phyloP scores from a whole-genome alignment of 495 filamentous ascomycete species.

The Penicillium lividum region DNA sequence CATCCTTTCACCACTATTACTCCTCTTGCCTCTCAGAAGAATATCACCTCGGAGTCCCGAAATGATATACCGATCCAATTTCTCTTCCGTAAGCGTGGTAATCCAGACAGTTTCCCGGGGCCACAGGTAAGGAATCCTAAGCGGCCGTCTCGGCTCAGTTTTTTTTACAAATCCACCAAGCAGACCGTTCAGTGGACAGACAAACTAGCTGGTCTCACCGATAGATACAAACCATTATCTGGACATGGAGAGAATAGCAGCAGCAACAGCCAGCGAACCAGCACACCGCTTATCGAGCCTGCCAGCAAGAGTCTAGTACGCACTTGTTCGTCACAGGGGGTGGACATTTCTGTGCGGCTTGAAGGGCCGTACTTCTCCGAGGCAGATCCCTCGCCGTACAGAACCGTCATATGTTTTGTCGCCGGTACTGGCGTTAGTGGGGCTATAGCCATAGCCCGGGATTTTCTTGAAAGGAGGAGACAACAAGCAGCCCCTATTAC shows the following conservation, averaged over 20 bases:
- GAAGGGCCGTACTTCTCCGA: conserved; percentile 12
- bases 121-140: conserved; percentile 2
- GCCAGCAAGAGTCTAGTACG: neutral
- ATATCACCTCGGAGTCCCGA: neutral
- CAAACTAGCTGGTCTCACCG: conserved; percentile 8
- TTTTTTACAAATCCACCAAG: conserved; percentile 2
- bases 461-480: conserved; percentile 10
- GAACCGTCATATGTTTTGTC: conserved; percentile 12
- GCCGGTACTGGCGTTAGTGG: conserved; percentile 14
- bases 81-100: conserved; percentile 11
- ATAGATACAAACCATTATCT: conserved; percentile 5
- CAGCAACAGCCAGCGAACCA: conserved; percentile 1
- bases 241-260: conserved; percentile 4
- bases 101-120: neutral
- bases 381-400: conserved; percentile 11
- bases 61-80: conserved; percentile 12
- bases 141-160: neutral
- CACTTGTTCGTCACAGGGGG: neutral
- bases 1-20: conserved; percentile 16
- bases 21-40: conserved; percentile 9
- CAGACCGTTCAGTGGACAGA: conserved; percentile 11
- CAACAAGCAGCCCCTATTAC: conserved; percentile 4
- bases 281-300: conserved; percentile 6
- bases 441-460: conserved; percentile 13
- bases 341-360: conserved; percentile 7